Evolutionary conservation across 345 rosid genomes (phyloP).

Genomic region (Brassica nigra): DNA sequence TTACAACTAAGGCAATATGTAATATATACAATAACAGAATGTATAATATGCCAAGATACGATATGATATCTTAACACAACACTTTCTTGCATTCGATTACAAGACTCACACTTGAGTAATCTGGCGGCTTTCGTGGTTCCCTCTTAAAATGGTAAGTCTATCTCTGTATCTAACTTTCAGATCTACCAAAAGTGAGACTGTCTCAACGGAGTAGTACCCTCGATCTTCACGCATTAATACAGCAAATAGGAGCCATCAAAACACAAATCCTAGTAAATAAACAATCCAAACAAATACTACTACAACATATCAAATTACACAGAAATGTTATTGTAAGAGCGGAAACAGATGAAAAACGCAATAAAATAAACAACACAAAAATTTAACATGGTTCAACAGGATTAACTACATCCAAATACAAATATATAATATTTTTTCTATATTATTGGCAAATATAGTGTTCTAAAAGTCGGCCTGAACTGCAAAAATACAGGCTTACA

Average conservation of each 20-base stretch:
- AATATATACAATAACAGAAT: too few species aligned
- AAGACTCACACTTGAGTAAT: constrained; percentile 59
- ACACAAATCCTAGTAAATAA: not conserved
- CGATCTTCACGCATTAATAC: constrained; percentile 50
- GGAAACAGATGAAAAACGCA: not conserved
- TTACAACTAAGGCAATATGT: too few species aligned
- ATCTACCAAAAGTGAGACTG: not conserved
- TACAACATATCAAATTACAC: not conserved
- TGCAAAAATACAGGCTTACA: too few species aligned
- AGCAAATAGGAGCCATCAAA: not conserved
- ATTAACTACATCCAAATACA: not conserved
- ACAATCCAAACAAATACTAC: not conserved
- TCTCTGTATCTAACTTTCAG: not conserved
- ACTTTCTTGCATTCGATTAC: not conserved
- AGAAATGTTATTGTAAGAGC: not conserved
- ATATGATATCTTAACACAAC: too few species aligned
- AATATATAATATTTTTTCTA: not conserved
- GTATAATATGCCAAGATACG: too few species aligned
- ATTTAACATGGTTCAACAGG: not conserved
- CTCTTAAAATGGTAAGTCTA: not conserved
- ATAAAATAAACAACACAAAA: not conserved
- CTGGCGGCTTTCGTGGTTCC: not conserved
- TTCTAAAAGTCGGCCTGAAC: too few species aligned
- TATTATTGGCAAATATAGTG: too few species aligned
- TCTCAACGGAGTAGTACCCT: not conserved